Base-by-base conservation (phyloP, 1,139 yeast genomes). In the Geotrichum fermentans region DNA sequence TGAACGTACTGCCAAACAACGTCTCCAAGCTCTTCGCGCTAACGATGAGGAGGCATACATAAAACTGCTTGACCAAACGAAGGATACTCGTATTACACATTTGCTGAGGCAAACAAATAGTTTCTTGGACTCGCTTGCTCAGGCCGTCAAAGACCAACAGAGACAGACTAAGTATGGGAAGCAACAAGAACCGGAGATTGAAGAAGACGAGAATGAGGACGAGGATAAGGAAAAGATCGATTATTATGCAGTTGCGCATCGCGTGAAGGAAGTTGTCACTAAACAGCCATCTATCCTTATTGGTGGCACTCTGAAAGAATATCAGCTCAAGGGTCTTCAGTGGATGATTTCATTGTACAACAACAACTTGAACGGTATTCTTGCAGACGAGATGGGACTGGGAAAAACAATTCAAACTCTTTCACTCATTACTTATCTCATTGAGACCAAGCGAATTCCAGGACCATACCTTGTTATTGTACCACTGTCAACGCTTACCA, bases 31-130 rank as follows among this genome's bases (percentile, higher is more conserved):
- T 14, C 80, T 92, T 74, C 86, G 87, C 66, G 86, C 96, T 32
- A 92, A 92, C 69, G 98, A 92, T 72, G 98, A 92, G 67, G 98
- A 92, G 67, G 98, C 98, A 0, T 92, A 92, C 69, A 77, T 92
- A 70, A 92, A 90, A 66, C 77, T 92, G 62, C 80, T 92, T 63
- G 97, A 92, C 65, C 96, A 92, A 68, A 90, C 98, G 16, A 92
- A 92, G 68, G 98, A 92, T 71, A 90, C 96, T 28, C 86, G 98
- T 76, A 89, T 92, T 62, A 92, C 98, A 2, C 98, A 92, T 68
- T 75, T 92, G 67, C 80, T 92, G 64, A 82, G 77, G 56, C 98
- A 92, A 69, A 92, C 98, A 20, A 90, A 94, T 66, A 69, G 80
- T 29, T 92, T 92, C 73, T 80, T 92, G 75, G 95, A 85, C 60